phyloP scores from a whole-genome alignment of 2,329 filamentous ascomycete genomes.

The Tolypocladium ophioglossoides region DNA sequence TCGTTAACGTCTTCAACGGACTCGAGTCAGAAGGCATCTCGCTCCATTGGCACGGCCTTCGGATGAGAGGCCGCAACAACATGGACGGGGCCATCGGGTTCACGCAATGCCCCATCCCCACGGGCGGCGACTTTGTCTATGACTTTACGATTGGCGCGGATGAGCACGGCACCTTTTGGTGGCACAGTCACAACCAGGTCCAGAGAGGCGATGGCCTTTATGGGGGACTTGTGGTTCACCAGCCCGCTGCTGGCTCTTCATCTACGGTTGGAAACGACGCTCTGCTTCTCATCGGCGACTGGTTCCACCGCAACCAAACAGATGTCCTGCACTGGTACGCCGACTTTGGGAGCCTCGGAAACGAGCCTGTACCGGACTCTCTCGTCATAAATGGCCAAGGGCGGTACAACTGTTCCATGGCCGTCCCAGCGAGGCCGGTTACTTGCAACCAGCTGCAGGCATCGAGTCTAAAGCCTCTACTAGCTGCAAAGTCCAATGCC shows the following conservation, averaged over 20 bases:
- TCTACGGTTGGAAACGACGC: constrained; percentile 31
- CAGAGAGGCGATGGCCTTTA: constrained; percentile 43
- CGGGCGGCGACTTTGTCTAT: constrained; percentile 43
- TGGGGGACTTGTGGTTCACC: constrained; percentile 48
- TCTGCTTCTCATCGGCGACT: constrained; percentile 39
- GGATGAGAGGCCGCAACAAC: constrained; percentile 58
- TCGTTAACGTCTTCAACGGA: constrained; percentile 55
- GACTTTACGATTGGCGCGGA: constrained; percentile 42
- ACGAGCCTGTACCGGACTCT: constrained; percentile 23
- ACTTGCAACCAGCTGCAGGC: constrained; percentile 6
- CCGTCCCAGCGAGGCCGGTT: constrained; percentile 13
- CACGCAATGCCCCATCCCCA: constrained; percentile 39
- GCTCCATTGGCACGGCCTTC: constrained; percentile 67
- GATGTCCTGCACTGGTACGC: constrained; percentile 19
- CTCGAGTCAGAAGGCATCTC: constrained; percentile 51
- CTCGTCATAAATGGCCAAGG: constrained; percentile 24
- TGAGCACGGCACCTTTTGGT: constrained; percentile 46
- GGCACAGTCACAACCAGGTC: constrained; percentile 45
- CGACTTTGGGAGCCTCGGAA: constrained; percentile 27
- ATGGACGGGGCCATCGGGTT: constrained; percentile 51
- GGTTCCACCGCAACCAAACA: constrained; percentile 27
- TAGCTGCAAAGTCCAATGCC: constrained; percentile 1
- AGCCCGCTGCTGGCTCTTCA: constrained; percentile 21
- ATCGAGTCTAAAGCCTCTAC: constrained; percentile 7
- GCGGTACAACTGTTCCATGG: constrained; percentile 19